Base-by-base conservation (phyloP, 2,329 filamentous ascomycete genomes). In the Setomelanomma holmii region DNA sequence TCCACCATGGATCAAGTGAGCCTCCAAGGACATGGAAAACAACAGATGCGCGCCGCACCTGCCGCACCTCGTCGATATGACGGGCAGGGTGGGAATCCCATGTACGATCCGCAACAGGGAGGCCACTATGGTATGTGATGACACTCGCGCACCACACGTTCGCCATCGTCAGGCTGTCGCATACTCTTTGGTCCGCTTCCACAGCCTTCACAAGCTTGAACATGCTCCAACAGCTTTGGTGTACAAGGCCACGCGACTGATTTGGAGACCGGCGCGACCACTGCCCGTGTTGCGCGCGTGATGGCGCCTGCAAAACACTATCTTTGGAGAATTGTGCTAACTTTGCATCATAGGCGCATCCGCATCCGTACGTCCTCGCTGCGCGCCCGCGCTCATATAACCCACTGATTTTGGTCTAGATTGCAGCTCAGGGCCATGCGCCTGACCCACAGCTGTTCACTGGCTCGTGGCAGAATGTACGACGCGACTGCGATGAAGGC, bases 391-490 rank as follows among this genome's bases (percentile, higher is more conserved):
- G 39, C 43, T 34, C 10, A 27, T 52, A 50, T 23, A 53, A 49
- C 43, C 45, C 55, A 55, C 70, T 74, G 67, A 75, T 61, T 70
- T 67, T 62, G 65, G 64, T 80, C 69, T 75, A 95, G 90, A 88
- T 97, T 64, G 91, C 93, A 42, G 86, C 88, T 39, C 88, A 91
- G 78, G 92, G 92, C 51, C 95, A 91, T 75, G 91, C 91, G 40
- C 92, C 93, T n/a, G 88, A 86, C 56, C 82, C 91, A 40, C 93
- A 97, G 75, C 85, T 96, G 51, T 98, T 97, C 77, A 93, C 91
- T 1, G 93, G 93, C 14, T 89, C 91, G 56, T 98, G 93, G 93
- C 89, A 91, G 66, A 99, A 99, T 79, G 93, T 95, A 80, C 27
- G 66, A 47, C 45, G 22, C 34, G 19, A 35, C 24, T 27, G 19